phyloP scores from a whole-genome alignment of 768 basidiomycete species.

The Termitomyces sp. region DNA sequence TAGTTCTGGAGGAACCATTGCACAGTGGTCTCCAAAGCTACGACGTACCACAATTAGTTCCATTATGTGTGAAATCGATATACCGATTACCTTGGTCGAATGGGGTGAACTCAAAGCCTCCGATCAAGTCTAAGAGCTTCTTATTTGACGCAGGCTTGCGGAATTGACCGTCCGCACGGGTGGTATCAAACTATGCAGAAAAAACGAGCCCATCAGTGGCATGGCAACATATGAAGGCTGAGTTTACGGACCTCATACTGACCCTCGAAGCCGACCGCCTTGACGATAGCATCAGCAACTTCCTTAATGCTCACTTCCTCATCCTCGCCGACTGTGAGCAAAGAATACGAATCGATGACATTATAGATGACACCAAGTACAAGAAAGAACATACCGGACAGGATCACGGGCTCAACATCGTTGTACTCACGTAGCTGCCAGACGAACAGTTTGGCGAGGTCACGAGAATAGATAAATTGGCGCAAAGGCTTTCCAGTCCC shows the following conservation, averaged over 20 bases:
- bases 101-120: conserved; percentile 87
- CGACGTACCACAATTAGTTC: not conserved
- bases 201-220: not conserved
- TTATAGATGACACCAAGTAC: not conserved
- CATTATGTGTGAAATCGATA: conserved; percentile 1
- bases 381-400: conserved; percentile 59
- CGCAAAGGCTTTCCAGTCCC: conserved; percentile 91
- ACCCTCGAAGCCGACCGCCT: conserved; percentile 74
- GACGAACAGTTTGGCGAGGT: conserved; percentile 93
- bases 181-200: conserved; percentile 70
- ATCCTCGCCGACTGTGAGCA: conserved; percentile 75
- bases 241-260: conserved; percentile 58
- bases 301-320: conserved; percentile 93
- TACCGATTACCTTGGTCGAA: conserved; percentile 69
- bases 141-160: conserved; percentile 95
- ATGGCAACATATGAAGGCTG: not conserved
- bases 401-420: conserved; percentile 89
- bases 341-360: not conserved
- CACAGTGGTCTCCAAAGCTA: conserved; percentile 76
- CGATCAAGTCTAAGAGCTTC: conserved; percentile 75
- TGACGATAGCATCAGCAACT: conserved; percentile 89
- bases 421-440: conserved; percentile 91
- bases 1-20: conserved; percentile 88
- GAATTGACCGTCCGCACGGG: conserved; percentile 89
- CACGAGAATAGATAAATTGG: conserved; percentile 97